Percentiles rank a stretch among this genome's conserved stretches.
Evolutionary conservation across 805 yeast genomes (phyloP).

Genomic region (Candida coleopterorum): DNA sequence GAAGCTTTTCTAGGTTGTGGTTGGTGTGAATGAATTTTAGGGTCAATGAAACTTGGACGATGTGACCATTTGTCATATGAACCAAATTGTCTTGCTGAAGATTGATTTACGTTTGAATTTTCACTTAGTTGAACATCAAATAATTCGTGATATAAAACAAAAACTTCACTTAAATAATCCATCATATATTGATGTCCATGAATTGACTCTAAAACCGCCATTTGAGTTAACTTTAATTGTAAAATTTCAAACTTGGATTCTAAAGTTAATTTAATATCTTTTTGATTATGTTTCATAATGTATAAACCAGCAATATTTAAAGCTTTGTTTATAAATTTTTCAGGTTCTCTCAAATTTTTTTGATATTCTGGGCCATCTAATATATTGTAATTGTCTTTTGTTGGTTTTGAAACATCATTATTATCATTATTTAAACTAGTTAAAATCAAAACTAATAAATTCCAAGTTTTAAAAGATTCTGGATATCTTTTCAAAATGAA

Average conservation of each 20-base stretch:
- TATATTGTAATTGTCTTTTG: slow-evolving; percentile 1
- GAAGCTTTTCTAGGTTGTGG: slow-evolving; percentile 1
- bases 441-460: slow-evolving; percentile 58
- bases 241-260: slow-evolving; percentile 45
- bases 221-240: slow-evolving; percentile 70
- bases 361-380: not conserved
- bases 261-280: slow-evolving; percentile 19
- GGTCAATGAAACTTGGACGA: slow-evolving; percentile 37
- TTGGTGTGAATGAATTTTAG: not conserved
- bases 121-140: slow-evolving; percentile 26
- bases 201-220: slow-evolving; percentile 61
- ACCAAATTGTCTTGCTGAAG: slow-evolving; percentile 8
- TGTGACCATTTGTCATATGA: slow-evolving; percentile 27
- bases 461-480: slow-evolving; percentile 59
- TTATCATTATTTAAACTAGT: slow-evolving; percentile 51
- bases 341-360: slow-evolving; percentile 37
- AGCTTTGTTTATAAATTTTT: slow-evolving; percentile 52
- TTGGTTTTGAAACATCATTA: slow-evolving; percentile 12
- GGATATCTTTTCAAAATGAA: slow-evolving; percentile 47
- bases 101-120: not conserved
- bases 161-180: slow-evolving; percentile 62
- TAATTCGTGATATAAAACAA: slow-evolving; percentile 50
- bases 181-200: slow-evolving; percentile 55
- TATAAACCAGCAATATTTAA: slow-evolving; percentile 38
- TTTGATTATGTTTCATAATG: slow-evolving; percentile 23